Evolutionary conservation across 2,329 filamentous ascomycete species (phyloP).

Genomic region (Xylariaceae sp.): DNA sequence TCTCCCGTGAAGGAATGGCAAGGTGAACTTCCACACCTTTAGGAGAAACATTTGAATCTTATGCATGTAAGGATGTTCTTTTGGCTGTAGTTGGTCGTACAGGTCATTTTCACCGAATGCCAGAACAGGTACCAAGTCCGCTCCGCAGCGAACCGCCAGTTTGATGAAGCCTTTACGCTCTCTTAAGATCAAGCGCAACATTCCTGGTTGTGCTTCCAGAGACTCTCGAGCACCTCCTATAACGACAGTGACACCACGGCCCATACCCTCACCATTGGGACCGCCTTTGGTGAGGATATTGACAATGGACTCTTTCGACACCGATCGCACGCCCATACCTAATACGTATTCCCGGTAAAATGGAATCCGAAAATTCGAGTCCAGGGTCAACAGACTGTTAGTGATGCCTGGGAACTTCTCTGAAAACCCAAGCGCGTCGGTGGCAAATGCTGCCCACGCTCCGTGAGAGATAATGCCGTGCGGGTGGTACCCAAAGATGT

Average conservation of each 20-base stretch:
- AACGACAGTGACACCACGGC: constrained; percentile 95
- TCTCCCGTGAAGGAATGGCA: constrained; percentile 87
- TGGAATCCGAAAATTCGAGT: constrained; percentile 92
- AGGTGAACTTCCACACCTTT: constrained; percentile 86
- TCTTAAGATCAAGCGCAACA: constrained; percentile 77
- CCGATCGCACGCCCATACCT: constrained; percentile 83
- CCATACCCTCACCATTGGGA: constrained; percentile 79
- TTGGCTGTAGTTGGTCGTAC: constrained; percentile 85
- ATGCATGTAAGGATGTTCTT: constrained; percentile 79
- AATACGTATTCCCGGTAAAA: constrained; percentile 95
- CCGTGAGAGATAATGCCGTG: constrained; percentile 97
- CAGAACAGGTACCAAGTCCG: constrained; percentile 89
- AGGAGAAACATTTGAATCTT: constrained; percentile 84
- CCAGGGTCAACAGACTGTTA: constrained; percentile 91
- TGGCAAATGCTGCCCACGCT: constrained; percentile 90
- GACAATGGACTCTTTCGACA: constrained; percentile 89
- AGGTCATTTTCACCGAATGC: constrained; percentile 95
- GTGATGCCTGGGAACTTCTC: constrained; percentile 93
- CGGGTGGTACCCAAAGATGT: constrained; percentile 96
- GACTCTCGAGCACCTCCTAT: constrained; percentile 92
- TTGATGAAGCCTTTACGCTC: constrained; percentile 93
- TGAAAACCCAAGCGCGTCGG: constrained; percentile 85
- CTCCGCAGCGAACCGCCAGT: constrained; percentile 88
- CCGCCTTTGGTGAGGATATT: constrained; percentile 85
- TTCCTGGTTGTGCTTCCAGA: constrained; percentile 82